Percentiles rank a stretch among this genome's conserved stretches.
Evolutionary conservation across 1,139 yeast species (phyloP).

Genomic region (Taphrina sp.): DNA sequence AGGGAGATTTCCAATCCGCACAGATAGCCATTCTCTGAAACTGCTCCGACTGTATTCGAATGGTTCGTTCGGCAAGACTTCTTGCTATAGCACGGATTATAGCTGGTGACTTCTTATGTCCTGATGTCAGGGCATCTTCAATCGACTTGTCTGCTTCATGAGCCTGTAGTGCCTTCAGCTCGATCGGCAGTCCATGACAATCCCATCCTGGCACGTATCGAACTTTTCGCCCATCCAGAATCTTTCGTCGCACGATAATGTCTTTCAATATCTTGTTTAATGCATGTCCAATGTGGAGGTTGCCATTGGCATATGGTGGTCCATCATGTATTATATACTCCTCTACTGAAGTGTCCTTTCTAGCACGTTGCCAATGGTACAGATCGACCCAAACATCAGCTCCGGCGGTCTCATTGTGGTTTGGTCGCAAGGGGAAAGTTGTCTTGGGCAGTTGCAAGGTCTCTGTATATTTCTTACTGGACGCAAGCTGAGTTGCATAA

Average conservation of each 20-base stretch:
- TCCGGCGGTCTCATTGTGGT: conserved; percentile 12
- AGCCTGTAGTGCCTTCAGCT: conserved; percentile 67
- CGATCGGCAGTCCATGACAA: conserved; percentile 97
- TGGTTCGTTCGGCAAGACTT: conserved; percentile 64
- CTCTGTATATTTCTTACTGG: conserved; percentile 12
- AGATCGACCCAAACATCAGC: background rate
- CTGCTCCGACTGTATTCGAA: conserved; percentile 59
- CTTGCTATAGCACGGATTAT: conserved; percentile 66
- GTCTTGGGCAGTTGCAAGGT: conserved; percentile 21
- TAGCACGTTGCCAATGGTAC: conserved; percentile 22
- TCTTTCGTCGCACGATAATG: conserved; percentile 69
- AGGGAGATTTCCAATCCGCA: conserved; percentile 75
- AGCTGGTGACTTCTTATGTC: conserved; percentile 45
- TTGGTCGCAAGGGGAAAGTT: conserved; percentile 26
- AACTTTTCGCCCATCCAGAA: conserved; percentile 61
- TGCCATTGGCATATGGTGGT: conserved; percentile 98
- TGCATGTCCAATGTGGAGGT: conserved; percentile 90
- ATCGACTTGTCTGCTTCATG: conserved; percentile 41
- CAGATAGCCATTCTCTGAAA: conserved; percentile 72
- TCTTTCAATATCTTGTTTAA: conserved; percentile 86
- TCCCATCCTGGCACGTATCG: conserved; percentile 95
- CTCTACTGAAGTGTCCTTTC: background rate
- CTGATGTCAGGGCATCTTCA: conserved; percentile 44
- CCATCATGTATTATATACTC: conserved; percentile 83
- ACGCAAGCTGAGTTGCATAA: too few relatives aligned